These are phyloP conservation scores for Penicillium salamii DNA, from an alignment of 495 filamentous ascomycete genomes.

Conservation along the genomic window DNA sequence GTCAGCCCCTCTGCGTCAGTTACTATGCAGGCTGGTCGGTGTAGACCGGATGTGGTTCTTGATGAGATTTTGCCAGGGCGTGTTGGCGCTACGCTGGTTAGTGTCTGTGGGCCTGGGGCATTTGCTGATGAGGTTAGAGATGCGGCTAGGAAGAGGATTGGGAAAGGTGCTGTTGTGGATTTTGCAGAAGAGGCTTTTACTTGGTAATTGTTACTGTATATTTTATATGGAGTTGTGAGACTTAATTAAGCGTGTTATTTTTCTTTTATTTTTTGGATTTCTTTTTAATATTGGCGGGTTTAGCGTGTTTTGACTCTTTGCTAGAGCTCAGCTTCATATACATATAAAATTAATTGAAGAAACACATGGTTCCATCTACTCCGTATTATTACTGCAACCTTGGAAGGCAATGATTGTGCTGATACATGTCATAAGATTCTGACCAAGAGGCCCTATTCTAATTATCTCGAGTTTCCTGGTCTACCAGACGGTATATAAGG, in stretches of 20 bases:
- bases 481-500: neutral
- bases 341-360: no score
- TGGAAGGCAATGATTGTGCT: no score
- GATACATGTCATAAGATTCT: neutral
- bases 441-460: slow-evolving; percentile 2
- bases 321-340: no score
- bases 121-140: slow-evolving; percentile 83
- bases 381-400: no score
- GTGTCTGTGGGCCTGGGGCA: slow-evolving; percentile 85
- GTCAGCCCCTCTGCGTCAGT: slow-evolving; percentile 77
- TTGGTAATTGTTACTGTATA: slow-evolving; percentile 48
- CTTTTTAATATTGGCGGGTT: neutral
- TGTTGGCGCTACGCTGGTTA: slow-evolving; percentile 79
- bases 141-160: slow-evolving; percentile 64
- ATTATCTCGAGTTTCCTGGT: neutral
- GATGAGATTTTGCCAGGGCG: slow-evolving; percentile 73
- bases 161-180: slow-evolving; percentile 68
- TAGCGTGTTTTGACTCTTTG: no score
- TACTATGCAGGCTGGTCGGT: slow-evolving; percentile 82
- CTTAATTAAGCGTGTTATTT: no score
- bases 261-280: neutral
- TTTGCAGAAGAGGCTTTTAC: slow-evolving; percentile 96
- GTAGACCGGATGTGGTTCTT: slow-evolving; percentile 57
- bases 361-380: no score
- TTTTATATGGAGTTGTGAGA: no score